Evolutionary conservation across 768 basidiomycete species (phyloP).

Genomic region (Cystobasidium tubakii): DNA sequence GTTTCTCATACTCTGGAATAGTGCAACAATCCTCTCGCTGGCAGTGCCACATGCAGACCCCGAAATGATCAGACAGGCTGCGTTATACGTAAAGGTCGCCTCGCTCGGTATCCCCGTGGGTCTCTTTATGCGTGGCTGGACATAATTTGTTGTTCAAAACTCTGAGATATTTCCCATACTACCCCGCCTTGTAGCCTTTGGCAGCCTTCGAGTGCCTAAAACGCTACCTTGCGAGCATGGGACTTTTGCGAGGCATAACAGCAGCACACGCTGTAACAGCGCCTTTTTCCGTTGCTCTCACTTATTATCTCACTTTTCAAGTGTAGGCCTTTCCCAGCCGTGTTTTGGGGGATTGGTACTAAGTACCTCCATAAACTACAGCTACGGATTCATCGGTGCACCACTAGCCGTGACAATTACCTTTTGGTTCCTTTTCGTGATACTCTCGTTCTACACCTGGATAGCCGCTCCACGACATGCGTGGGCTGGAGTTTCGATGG

Average conservation of each 20-base stretch:
- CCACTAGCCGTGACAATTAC: constrained; percentile 3
- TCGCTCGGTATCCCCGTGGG: constrained; percentile 18
- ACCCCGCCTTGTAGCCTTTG: background rate
- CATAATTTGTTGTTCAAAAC: too few species aligned
- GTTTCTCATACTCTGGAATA: constrained; percentile 12
- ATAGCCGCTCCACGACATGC: constrained; percentile 19
- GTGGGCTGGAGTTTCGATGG: constrained; percentile 12
- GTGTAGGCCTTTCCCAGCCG: background rate
- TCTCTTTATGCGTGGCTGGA: too few species aligned
- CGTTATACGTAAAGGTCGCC: constrained; percentile 18
- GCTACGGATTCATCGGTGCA: constrained; percentile 20
- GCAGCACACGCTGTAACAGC: constrained; percentile 15
- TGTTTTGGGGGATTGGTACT: too few species aligned
- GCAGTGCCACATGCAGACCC: constrained; percentile 15
- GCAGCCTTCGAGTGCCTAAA: constrained; percentile 20
- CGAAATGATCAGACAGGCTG: constrained; percentile 12
- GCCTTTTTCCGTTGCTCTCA: constrained; percentile 8
- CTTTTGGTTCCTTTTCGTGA: constrained; percentile 14
- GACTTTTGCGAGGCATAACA: constrained; percentile 10
- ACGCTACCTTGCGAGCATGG: constrained; percentile 16
- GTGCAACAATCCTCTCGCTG: background rate
- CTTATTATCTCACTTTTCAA: constrained; percentile 1
- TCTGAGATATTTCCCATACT: background rate
- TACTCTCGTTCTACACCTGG: constrained; percentile 1
- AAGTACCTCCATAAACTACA: too few species aligned